Base-by-base conservation (phyloP, 1,284 basidiomycete species). In the Papiliotrema flavescens region DNA sequence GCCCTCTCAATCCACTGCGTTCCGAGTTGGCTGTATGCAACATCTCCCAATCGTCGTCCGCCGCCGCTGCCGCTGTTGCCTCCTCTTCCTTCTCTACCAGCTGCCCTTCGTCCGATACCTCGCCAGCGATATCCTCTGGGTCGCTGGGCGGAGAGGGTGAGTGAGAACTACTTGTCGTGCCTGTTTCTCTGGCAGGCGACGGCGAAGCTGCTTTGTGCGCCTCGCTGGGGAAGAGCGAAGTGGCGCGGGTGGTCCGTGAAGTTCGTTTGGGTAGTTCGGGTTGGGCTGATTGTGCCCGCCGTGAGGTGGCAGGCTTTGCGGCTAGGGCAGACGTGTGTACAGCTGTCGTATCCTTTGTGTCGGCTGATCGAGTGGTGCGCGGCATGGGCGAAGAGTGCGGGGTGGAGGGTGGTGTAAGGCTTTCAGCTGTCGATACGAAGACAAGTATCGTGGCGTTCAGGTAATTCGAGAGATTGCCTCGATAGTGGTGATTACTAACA, bases 1-100 rank as follows among this genome's bases (percentile, higher is more conserved):
- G 50, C 14, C 62, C 66, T 43, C 70, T 55, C 45, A 69, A 47
- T 13, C 51, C 56, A 8, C 20, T 46, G 3, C 53, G 50, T 39
- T 63, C 57, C 14, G 50, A 20, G 24, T 13, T 32, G 11, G 36
- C 45, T 6, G 48, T 43, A 52, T 55, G 53, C 41, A 67, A 54
- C 64, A 66, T 66, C 4, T 46, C 49, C 39, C 39, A 40, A 15
- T 46, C 45, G 6, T 47, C 47, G 3, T 36, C 47, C 17, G 14
- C 23, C 14, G 9, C 19, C 26, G 22, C n/a, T n/a, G 9, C 19
- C 26, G 22, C 28, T 32, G 28, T 5, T 32, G 5, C 28, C 28
- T 32, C 28, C 11, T 32, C 28, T 32, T 32, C 28, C 19, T 52
- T 39, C 39, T 48, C 45, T 2, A 26, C 49, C 15, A 35, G 15